phyloP scores from a whole-genome alignment of 805 yeast species.

The Kodamaea laetipori region DNA sequence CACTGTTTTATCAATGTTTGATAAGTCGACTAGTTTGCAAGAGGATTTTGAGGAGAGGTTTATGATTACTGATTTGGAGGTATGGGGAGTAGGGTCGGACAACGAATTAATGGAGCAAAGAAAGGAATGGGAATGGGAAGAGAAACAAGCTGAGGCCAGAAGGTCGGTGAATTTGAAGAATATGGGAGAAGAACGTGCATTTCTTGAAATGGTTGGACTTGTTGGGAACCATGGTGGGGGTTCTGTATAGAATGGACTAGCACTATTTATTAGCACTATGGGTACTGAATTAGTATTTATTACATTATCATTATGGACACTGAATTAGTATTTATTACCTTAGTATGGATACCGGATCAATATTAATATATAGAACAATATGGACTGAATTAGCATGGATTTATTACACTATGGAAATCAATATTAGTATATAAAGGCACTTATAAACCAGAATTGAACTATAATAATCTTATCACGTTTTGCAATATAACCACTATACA shows the following conservation, averaged over 20 bases:
- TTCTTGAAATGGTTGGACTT: slow-evolving; percentile 79
- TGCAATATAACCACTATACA: no score
- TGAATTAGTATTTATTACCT: no score
- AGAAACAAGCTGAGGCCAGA: slow-evolving; percentile 77
- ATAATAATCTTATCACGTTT: no score
- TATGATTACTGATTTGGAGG: slow-evolving; percentile 74
- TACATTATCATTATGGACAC: no score
- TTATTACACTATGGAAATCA: no score
- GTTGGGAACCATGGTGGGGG: slow-evolving; percentile 55
- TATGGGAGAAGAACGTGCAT: slow-evolving; percentile 79
- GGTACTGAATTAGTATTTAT: no score
- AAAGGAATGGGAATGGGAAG: slow-evolving; percentile 89
- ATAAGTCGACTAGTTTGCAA: slow-evolving; percentile 19
- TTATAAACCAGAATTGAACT: no score
- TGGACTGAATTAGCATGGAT: no score
- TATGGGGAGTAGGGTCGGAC: slow-evolving; percentile 88
- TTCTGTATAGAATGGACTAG: slow-evolving; percentile 43
- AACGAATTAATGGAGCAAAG: slow-evolving; percentile 77
- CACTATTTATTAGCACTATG: no score
- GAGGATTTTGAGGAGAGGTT: slow-evolving; percentile 67
- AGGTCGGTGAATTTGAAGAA: slow-evolving; percentile 65
- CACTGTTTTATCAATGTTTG: slow-evolving; percentile 35
- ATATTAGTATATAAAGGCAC: no score
- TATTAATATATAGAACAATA: no score
- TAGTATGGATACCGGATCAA: no score